Evolutionary conservation across 371 early-diverging fungal genomes (phyloP).

Genomic region (Mortierella sp.): DNA sequence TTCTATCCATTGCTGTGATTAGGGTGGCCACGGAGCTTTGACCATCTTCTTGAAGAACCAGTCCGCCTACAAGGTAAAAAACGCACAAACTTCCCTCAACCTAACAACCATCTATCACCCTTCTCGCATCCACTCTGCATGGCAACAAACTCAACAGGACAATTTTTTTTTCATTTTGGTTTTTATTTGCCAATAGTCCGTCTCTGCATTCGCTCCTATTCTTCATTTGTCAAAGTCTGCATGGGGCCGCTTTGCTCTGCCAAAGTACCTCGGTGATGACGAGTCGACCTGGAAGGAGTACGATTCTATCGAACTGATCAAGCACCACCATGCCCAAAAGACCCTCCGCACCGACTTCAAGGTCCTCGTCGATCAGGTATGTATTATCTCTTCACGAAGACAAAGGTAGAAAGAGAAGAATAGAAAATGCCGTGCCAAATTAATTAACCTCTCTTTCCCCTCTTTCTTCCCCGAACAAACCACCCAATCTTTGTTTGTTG

Average conservation of each 20-base stretch:
- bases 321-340: slow-evolving; percentile 47
- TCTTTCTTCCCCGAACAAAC: slow-evolving; percentile 1
- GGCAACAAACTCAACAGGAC: too few relatives aligned
- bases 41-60: slow-evolving; percentile 80
- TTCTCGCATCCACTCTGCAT: neutral
- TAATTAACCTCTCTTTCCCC: slow-evolving; percentile 29
- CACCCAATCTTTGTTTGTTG: slow-evolving; percentile 15
- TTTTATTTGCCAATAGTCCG: slow-evolving; percentile 56
- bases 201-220: slow-evolving; percentile 91
- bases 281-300: slow-evolving; percentile 75
- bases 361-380: slow-evolving; percentile 65
- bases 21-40: slow-evolving; percentile 95
- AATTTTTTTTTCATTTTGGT: neutral
- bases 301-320: slow-evolving; percentile 80
- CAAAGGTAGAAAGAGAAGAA: neutral
- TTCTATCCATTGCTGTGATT: neutral
- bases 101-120: neutral
- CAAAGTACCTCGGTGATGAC: slow-evolving; percentile 79
- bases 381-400: neutral
- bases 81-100: neutral
- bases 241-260: slow-evolving; percentile 87
- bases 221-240: slow-evolving; percentile 76
- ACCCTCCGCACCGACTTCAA: slow-evolving; percentile 36
- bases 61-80: slow-evolving; percentile 65
- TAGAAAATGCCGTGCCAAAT: too few relatives aligned